Percentiles rank a stretch among this genome's conserved stretches.
phyloP scores from a whole-genome alignment of 1,139 yeast species.

The Suhomyces panamericanus region DNA sequence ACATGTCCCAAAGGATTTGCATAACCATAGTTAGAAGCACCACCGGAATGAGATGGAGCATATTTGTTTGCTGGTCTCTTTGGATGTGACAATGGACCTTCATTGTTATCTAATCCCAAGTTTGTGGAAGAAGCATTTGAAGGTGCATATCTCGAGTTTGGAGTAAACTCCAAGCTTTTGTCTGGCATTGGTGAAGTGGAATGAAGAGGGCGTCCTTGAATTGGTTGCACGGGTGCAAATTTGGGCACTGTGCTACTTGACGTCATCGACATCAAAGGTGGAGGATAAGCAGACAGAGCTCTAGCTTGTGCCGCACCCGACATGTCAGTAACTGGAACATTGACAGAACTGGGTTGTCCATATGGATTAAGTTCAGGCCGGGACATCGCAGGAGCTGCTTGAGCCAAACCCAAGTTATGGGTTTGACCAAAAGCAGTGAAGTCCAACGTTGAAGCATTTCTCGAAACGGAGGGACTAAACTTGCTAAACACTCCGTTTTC shows the following conservation, averaged over 20 bases:
- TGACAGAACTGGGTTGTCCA: background rate
- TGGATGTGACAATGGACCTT: slow-evolving; percentile 12
- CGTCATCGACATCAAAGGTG: slow-evolving; percentile 17
- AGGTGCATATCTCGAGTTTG: slow-evolving; percentile 30
- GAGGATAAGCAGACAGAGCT: slow-evolving; percentile 7
- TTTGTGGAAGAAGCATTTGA: slow-evolving; percentile 27
- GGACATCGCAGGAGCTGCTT: background rate
- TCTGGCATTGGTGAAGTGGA: slow-evolving; percentile 9
- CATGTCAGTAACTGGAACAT: slow-evolving; percentile 1
- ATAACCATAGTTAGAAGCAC: slow-evolving; percentile 4
- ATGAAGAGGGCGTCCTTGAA: slow-evolving; percentile 4
- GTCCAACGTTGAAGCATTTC: slow-evolving; percentile 53
- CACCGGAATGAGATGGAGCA: slow-evolving; percentile 17
- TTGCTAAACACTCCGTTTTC: slow-evolving; percentile 70
- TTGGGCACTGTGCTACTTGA: slow-evolving; percentile 20
- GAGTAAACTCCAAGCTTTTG: slow-evolving; percentile 4
- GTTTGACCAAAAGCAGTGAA: slow-evolving; percentile 23
- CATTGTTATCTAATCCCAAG: slow-evolving; percentile 15
- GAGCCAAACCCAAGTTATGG: background rate
- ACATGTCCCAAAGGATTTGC: slow-evolving; percentile 19
- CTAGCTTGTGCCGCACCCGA: slow-evolving; percentile 16
- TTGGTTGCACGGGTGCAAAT: slow-evolving; percentile 20
- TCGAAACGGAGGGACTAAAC: slow-evolving; percentile 64
- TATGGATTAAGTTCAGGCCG: background rate
- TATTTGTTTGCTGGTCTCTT: slow-evolving; percentile 17